phyloP scores from a whole-genome alignment of 1,284 basidiomycete species.

The Fomitopsis pinicola region DNA sequence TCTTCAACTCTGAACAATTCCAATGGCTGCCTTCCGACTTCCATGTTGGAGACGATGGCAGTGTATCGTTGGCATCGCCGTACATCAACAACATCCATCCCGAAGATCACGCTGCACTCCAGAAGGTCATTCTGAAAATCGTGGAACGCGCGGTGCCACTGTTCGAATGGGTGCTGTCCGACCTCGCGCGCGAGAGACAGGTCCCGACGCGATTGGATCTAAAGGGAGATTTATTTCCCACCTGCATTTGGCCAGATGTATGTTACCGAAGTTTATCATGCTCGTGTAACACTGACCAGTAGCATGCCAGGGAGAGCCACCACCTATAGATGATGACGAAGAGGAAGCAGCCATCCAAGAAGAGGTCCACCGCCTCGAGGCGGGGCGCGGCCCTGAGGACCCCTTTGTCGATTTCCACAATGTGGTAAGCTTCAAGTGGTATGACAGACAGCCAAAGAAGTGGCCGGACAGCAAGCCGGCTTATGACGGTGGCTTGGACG shows the following conservation, averaged over 20 bases:
- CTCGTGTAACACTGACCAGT: neutral
- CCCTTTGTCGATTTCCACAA: neutral
- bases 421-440: neutral
- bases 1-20: neutral
- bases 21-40: slow-evolving; percentile 12
- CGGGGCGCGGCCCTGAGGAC: neutral
- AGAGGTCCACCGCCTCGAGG: neutral
- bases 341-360: neutral
- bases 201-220: neutral
- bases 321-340: neutral
- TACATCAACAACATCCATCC: slow-evolving; percentile 2
- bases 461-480: neutral
- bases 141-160: neutral
- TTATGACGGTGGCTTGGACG: neutral
- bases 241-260: neutral
- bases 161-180: neutral
- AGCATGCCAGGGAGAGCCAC: neutral
- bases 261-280: neutral
- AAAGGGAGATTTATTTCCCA: neutral
- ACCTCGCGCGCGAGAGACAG: neutral
- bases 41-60: neutral
- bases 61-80: neutral
- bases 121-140: neutral
- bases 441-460: neutral
- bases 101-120: neutral